Evolutionary conservation across 352 stramenopile species (phyloP).

Genomic region (Pythium volutum): DNA sequence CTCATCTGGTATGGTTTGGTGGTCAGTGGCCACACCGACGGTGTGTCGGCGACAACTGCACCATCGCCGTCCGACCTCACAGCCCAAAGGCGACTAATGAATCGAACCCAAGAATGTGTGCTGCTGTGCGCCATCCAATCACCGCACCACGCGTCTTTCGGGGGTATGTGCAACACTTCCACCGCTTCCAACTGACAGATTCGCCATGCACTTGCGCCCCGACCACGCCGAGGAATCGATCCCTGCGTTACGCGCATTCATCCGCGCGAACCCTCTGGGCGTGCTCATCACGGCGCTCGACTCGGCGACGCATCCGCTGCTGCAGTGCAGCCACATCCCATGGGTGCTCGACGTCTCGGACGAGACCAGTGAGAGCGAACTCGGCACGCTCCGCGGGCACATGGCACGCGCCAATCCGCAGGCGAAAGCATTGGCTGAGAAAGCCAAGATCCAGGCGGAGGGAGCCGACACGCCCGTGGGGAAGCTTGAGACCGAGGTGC

Average conservation of each 20-base stretch:
- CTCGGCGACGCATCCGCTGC: conserved; percentile 12
- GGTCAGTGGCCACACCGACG: too few relatives aligned
- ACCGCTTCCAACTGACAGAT: too few relatives aligned
- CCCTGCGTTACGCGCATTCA: conserved; percentile 23
- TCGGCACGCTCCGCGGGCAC: conserved; percentile 20
- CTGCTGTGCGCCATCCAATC: neutral
- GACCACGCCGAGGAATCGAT: conserved; percentile 23
- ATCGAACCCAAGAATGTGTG: too few relatives aligned
- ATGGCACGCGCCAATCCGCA: conserved; percentile 24
- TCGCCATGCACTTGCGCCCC: conserved; percentile 20
- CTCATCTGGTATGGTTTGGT: too few relatives aligned
- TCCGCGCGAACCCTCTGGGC: conserved; percentile 23
- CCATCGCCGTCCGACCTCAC: too few relatives aligned
- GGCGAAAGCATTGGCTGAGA: conserved; percentile 11
- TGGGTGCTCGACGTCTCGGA: conserved; percentile 23
- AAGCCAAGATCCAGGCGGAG: conserved; percentile 4
- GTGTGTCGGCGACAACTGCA: too few relatives aligned
- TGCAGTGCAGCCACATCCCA: conserved; percentile 26
- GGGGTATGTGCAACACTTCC: too few relatives aligned
- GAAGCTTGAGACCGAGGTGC: conserved; percentile 17
- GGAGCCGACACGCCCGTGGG: neutral
- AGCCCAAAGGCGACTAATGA: too few relatives aligned
- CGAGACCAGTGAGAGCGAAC: conserved; percentile 16
- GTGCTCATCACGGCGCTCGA: conserved; percentile 24
- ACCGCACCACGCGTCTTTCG: too few relatives aligned